Percentiles rank a stretch among this genome's conserved stretches.
phyloP scores from a whole-genome alignment of 2,329 filamentous ascomycete species.

The Diplocarpon mali region DNA sequence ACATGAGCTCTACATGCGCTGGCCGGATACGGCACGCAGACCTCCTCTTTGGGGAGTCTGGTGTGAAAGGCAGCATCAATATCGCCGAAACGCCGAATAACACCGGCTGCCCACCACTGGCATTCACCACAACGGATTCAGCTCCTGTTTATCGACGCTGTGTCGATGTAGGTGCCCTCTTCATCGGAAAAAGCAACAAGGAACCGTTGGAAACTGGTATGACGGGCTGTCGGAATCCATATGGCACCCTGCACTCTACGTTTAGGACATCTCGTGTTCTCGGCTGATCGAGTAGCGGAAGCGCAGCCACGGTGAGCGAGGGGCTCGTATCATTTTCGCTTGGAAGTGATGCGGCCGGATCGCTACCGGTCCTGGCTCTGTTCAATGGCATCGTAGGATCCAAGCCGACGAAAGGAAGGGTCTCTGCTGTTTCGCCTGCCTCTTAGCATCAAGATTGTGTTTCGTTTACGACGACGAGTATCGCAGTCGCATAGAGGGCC shows the following conservation, averaged over 20 bases:
- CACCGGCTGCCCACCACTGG: conserved; percentile 34
- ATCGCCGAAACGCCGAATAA: conserved; percentile 36
- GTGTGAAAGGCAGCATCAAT: conserved; percentile 39
- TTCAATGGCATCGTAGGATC: conserved; percentile 39
- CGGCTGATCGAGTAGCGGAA: conserved; percentile 43
- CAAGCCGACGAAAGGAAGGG: conserved; percentile 38
- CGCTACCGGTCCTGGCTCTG: conserved; percentile 37
- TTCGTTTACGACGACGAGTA: conserved; percentile 35
- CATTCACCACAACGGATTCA: conserved; percentile 34
- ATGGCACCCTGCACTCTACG: conserved; percentile 37
- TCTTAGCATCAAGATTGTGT: conserved; percentile 44
- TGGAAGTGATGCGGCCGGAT: conserved; percentile 42
- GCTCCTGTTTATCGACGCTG: conserved; percentile 36
- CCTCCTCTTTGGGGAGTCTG: conserved; percentile 39
- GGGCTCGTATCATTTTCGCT: conserved; percentile 41
- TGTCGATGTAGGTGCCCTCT: conserved; percentile 40
- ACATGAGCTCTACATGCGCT: conserved; percentile 31
- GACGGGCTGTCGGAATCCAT: conserved; percentile 38
- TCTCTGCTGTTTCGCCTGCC: conserved; percentile 38
- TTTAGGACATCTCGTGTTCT: conserved; percentile 38
- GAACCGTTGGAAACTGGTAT: conserved; percentile 46
- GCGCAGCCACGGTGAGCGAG: conserved; percentile 38
- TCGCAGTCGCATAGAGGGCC: conserved; percentile 35
- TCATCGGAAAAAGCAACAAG: conserved; percentile 45
- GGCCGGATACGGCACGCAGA: conserved; percentile 30